phyloP scores from a whole-genome alignment of 208 protist genomes.

The Leishmania gerbilli region DNA sequence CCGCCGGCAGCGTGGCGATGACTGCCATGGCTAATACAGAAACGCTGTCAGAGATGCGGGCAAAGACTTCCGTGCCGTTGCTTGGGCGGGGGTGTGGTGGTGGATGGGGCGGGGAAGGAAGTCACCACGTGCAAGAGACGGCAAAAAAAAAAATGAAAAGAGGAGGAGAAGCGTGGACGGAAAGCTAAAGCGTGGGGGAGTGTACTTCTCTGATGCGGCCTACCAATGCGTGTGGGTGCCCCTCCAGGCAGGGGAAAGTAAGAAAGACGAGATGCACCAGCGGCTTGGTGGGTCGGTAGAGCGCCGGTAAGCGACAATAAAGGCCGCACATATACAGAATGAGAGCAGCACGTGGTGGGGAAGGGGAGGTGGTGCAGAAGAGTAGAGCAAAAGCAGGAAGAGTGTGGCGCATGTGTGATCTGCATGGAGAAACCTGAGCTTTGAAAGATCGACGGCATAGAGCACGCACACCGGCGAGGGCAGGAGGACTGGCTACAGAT shows the following conservation, averaged over 20 bases:
- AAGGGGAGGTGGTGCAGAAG: no score
- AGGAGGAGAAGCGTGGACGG: no score
- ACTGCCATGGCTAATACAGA: constrained; percentile 19
- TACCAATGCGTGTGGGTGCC: not conserved
- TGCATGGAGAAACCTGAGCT: not conserved
- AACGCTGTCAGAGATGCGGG: not conserved
- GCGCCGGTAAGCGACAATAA: not conserved
- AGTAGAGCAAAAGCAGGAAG: not conserved
- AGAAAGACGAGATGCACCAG: not conserved
- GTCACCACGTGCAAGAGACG: not conserved
- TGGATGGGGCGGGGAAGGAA: not conserved
- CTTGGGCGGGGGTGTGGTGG: not conserved
- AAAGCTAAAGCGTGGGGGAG: not conserved
- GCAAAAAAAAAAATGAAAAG: not conserved
- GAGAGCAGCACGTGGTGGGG: not conserved
- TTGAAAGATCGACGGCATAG: not conserved
- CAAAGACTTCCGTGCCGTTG: not conserved
- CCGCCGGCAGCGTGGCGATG: constrained; percentile 49
- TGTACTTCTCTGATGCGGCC: not conserved
- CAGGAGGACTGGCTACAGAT: not conserved
- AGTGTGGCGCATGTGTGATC: not conserved
- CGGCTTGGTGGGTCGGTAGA: not conserved
- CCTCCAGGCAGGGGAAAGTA: not conserved
- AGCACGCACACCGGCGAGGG: not conserved
- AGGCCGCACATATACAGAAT: not conserved